These are phyloP conservation scores for Colletotrichum destructivum DNA, from an alignment of 2,329 filamentous ascomycete species.

Conservation along the genomic window DNA sequence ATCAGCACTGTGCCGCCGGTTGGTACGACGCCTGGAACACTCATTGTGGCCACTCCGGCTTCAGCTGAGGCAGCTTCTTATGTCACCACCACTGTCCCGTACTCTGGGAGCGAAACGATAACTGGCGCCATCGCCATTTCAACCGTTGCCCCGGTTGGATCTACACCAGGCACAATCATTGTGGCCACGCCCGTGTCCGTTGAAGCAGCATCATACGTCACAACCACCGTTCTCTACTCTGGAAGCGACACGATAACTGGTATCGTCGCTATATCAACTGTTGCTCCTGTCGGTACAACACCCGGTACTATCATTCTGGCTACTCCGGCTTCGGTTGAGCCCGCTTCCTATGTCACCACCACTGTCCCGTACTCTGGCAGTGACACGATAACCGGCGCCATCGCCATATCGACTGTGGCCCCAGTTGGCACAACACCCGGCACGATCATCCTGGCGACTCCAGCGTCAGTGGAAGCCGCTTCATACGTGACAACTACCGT, in stretches of 20 bases:
- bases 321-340: background rate
- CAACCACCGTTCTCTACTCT: slow-evolving; percentile 7
- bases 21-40: background rate
- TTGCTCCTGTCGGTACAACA: slow-evolving; percentile 3
- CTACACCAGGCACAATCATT: background rate
- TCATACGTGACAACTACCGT: slow-evolving; percentile 8
- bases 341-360: background rate
- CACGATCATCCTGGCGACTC: slow-evolving; percentile 3
- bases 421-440: background rate
- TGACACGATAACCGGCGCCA: background rate
- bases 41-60: slow-evolving; percentile 1
- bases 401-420: background rate
- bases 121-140: background rate
- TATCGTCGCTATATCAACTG: background rate
- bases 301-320: slow-evolving; percentile 2
- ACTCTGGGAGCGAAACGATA: slow-evolving; percentile 8
- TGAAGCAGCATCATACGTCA: background rate
- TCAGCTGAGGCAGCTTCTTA: background rate
- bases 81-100: slow-evolving; percentile 7
- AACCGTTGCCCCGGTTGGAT: slow-evolving; percentile 12
- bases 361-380: slow-evolving; percentile 7
- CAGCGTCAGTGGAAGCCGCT: slow-evolving; percentile 1
- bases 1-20: background rate
- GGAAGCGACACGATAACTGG: slow-evolving; percentile 9
- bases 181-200: background rate